Evolutionary conservation across 352 stramenopile genomes (phyloP), one percentile per base, ranked within the genome.

Genomic region (Phytophthora parvispora): DNA sequence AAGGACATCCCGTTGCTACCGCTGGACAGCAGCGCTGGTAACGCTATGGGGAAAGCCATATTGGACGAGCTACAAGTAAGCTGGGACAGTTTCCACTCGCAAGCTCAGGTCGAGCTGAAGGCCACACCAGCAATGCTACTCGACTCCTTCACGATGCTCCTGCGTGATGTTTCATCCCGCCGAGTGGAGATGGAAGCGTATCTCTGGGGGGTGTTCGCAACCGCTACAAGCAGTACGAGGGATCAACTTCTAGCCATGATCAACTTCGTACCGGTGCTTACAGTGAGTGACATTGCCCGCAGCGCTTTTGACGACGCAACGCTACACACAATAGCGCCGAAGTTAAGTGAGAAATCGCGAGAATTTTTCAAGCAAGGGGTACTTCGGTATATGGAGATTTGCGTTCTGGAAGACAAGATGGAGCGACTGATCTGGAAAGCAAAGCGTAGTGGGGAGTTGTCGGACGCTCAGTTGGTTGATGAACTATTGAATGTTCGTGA

Each of bases 321-420:
- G 1, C 25, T 92, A 7, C 40, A 72, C 3, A 69, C 72, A 9
- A 24, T 89, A 6, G 58, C 28, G 1, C 75, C 76, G 4, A 72
- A 61, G 10, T 45, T 90, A 5, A 77, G 50, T 28, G 6, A 53
- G 8, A n/a, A 59, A 1, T 32, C 57, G 7, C 57, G 74, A 25
- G 6, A 42, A 0, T 5, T 20, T 0, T 87, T 86, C 45, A 75
- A 75, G 18, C 31, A 55, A 16, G 56, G 42, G 0, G 38, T 63
- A 18, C 22, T 87, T 2, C 49, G 28, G 27, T 82, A 78, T 4
- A 79, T 95, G 72, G 78, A 89, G 49, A 51, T 95, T 1, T 96
- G 88, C 45, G 86, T 96, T 0, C 58, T 92, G 5, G 86, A 96
- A 78, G 86, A 97, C 54, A 95, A 90, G 32, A 43, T 93, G 3